Evolutionary conservation across 2,329 filamentous ascomycete genomes (phyloP).

Genomic region (Aspergillus amoenus): DNA sequence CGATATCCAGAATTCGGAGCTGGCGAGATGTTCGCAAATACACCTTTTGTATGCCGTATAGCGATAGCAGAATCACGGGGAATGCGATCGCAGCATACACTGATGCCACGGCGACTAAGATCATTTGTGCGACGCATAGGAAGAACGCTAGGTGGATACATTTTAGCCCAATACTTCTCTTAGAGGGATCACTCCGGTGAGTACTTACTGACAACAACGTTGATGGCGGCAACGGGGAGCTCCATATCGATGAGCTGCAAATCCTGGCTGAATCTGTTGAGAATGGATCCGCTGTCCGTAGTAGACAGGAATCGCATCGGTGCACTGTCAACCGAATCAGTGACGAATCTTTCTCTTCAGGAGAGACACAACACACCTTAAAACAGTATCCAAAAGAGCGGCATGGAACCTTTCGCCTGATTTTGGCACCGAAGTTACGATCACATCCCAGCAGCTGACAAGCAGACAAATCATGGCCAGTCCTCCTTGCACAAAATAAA

Average conservation of each 20-base stretch:
- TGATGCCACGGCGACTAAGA: constrained; percentile 49
- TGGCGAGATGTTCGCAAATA: constrained; percentile 63
- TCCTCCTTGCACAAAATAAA: constrained; percentile 41
- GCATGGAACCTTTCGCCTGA: constrained; percentile 52
- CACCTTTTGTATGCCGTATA: constrained; percentile 56
- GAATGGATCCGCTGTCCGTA: constrained; percentile 41
- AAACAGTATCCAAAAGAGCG: constrained; percentile 49
- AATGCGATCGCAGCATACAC: constrained; percentile 52
- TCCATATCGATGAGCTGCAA: constrained; percentile 46
- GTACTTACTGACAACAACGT: constrained; percentile 36
- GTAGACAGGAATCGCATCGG: constrained; percentile 45
- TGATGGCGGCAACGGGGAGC: constrained; percentile 42
- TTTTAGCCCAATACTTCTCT: not conserved
- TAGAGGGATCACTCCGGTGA: not conserved
- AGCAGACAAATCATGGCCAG: constrained; percentile 39
- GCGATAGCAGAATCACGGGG: constrained; percentile 46
- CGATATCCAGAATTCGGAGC: constrained; percentile 60
- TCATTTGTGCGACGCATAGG: constrained; percentile 46
- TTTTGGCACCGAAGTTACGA: constrained; percentile 54
- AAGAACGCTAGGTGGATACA: constrained; percentile 18
- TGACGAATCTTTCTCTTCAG: not conserved
- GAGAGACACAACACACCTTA: constrained; percentile 31
- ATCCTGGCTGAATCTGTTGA: constrained; percentile 48
- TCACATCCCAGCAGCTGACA: constrained; percentile 41
- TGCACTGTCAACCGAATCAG: constrained; percentile 26